phyloP scores from a whole-genome alignment of 169 alveolate species.

The Plasmodium reichenowi region DNA sequence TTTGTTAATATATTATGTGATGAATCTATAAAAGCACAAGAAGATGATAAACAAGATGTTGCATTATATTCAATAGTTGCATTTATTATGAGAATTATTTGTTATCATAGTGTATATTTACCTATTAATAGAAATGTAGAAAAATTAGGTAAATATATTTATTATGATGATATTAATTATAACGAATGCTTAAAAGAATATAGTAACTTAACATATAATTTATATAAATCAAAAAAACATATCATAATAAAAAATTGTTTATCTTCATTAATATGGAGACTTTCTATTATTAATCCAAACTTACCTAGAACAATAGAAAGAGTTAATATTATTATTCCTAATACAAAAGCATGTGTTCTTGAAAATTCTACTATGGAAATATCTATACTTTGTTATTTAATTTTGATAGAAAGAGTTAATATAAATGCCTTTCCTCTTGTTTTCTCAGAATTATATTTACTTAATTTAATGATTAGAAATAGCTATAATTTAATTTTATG shows the following conservation, averaged over 20 bases:
- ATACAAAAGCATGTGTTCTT: conserved; percentile 68
- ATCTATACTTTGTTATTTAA: conserved; percentile 57
- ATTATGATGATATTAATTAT: conserved; percentile 45
- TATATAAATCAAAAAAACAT: conserved; percentile 21
- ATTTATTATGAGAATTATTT: conserved; percentile 62
- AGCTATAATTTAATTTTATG: conserved; percentile 67
- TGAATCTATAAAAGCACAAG: conserved; percentile 67
- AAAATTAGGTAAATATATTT: conserved; percentile 25
- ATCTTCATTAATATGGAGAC: conserved; percentile 68
- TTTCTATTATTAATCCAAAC: conserved; percentile 58
- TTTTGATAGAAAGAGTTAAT: conserved; percentile 63
- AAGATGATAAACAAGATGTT: conserved; percentile 74
- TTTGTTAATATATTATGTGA: conserved; percentile 70
- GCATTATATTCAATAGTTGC: conserved; percentile 76
- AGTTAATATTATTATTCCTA: conserved; percentile 74
- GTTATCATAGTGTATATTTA: conserved; percentile 44
- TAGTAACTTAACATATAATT: neutral
- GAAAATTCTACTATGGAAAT: conserved; percentile 76
- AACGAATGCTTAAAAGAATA: conserved; percentile 29
- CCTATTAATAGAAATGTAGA: conserved; percentile 67
- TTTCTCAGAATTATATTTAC: conserved; percentile 62
- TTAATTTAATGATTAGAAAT: conserved; percentile 77
- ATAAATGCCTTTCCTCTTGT: conserved; percentile 34
- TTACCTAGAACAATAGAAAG: conserved; percentile 39
- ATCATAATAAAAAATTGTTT: conserved; percentile 25